These are phyloP conservation scores for Vigna nakashimae DNA, from an alignment of 306 rosid species.

Conservation along the genomic window DNA sequence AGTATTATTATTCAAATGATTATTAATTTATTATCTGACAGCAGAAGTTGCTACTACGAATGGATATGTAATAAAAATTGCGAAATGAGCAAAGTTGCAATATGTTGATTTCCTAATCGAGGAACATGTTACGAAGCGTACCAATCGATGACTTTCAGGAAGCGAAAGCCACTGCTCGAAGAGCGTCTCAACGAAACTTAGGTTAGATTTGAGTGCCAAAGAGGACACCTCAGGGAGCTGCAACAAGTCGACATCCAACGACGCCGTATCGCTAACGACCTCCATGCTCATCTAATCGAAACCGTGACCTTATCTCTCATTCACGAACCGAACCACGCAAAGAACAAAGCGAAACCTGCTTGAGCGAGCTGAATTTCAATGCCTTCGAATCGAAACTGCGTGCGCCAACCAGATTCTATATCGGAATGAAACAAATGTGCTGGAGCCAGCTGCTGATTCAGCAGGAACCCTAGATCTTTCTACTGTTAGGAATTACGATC, in stretches of 20 bases:
- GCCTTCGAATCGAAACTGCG: conserved; percentile 41
- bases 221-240: conserved; percentile 89
- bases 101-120: not conserved
- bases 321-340: conserved; percentile 45
- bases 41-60: not conserved
- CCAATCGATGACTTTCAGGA: conserved; percentile 87
- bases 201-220: conserved; percentile 79
- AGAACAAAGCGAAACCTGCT: conserved; percentile 47
- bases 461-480: conserved; percentile 61
- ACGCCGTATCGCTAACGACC: conserved; percentile 74
- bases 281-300: conserved; percentile 74
- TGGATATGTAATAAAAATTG: not conserved
- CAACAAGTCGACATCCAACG: conserved; percentile 87
- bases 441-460: conserved; percentile 36
- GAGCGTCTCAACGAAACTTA: conserved; percentile 71
- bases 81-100: conserved; percentile 15
- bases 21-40: not conserved
- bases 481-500: conserved; percentile 11
- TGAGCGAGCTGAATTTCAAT: conserved; percentile 41
- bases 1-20: not conserved
- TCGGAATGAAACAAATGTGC: conserved; percentile 30
- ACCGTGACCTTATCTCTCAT: conserved; percentile 49
- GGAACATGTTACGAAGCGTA: conserved; percentile 45
- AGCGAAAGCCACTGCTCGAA: conserved; percentile 98
- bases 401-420: conserved; percentile 34